Conservation (phyloP, 176 grass and related monocot genomes). For the Lolium rigidum region DNA sequence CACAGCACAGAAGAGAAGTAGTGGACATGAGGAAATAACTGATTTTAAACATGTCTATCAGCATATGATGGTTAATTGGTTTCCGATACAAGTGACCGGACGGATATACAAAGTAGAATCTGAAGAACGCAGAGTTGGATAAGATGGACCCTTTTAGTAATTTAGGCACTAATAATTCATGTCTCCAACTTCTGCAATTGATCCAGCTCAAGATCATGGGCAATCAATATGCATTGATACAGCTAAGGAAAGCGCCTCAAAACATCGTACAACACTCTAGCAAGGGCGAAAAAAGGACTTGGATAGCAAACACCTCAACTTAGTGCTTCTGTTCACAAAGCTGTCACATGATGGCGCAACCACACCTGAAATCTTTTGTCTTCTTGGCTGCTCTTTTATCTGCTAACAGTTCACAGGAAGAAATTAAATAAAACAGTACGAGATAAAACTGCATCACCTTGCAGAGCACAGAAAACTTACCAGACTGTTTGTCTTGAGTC, state of each 20-base stretch:
- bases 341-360: slow-evolving; percentile 65
- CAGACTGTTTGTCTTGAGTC: slow-evolving; percentile 47
- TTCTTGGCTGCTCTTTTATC: slow-evolving; percentile 57
- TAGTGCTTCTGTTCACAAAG: slow-evolving; percentile 42
- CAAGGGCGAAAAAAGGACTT: slow-evolving; percentile 37
- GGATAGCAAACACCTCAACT: slow-evolving; percentile 35
- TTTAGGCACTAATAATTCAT: neutral
- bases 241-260: slow-evolving; percentile 22
- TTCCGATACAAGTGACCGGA: neutral
- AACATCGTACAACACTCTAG: slow-evolving; percentile 46
- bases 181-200: slow-evolving; percentile 31
- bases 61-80: neutral
- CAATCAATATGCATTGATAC: neutral
- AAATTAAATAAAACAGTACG: slow-evolving; percentile 3
- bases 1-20: neutral
- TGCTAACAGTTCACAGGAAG: slow-evolving; percentile 37
- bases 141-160: slow-evolving; percentile 1
- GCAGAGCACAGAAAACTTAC: slow-evolving; percentile 33
- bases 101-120: neutral
- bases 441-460: slow-evolving; percentile 1
- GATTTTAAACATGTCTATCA: neutral
- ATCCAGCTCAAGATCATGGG: slow-evolving; percentile 32
- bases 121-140: slow-evolving; percentile 9
- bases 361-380: slow-evolving; percentile 55
- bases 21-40: neutral